Conservation (phyloP, 345 rosid genomes). For the Ricinus communis region DNA sequence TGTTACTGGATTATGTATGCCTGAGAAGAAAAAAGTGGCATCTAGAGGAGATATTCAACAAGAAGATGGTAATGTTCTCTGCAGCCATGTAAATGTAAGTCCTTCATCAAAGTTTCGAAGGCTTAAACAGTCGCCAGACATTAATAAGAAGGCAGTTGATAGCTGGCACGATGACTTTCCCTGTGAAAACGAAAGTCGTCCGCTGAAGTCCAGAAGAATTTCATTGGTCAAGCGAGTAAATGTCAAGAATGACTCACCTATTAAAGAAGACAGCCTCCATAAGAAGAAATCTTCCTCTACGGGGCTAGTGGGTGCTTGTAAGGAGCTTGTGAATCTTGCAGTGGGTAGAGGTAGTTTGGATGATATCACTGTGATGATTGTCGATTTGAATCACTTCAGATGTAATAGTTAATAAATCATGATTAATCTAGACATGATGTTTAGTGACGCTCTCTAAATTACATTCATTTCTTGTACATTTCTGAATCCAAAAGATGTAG, state of each 20-base stretch:
- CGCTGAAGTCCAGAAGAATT: conserved; percentile 51
- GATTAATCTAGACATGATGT: not conserved
- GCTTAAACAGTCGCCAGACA: conserved; percentile 36
- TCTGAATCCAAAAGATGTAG: not conserved
- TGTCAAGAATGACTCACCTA: conserved; percentile 32
- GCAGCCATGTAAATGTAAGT: conserved; percentile 52
- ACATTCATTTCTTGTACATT: not conserved
- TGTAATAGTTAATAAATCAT: conserved; percentile 24
- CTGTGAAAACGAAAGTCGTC: conserved; percentile 52
- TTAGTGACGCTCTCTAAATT: not conserved
- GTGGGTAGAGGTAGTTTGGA: conserved; percentile 68
- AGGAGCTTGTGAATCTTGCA: conserved; percentile 67
- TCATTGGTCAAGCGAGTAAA: conserved; percentile 45
- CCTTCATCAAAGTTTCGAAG: conserved; percentile 59
- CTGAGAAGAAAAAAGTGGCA: conserved; percentile 36
- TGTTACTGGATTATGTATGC: conserved; percentile 31
- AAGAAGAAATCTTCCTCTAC: conserved; percentile 30
- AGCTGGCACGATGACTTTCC: conserved; percentile 39
- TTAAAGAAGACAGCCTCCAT: conserved; percentile 39
- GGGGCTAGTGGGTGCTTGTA: conserved; percentile 54
- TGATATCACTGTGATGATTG: conserved; percentile 71
- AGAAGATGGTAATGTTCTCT: conserved; percentile 33
- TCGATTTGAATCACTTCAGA: conserved; percentile 57
- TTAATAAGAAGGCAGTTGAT: conserved; percentile 18
- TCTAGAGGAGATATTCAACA: conserved; percentile 5